Evolutionary conservation across 371 early-diverging fungal species (phyloP).

Genomic region (Mucor lusitanicus): DNA sequence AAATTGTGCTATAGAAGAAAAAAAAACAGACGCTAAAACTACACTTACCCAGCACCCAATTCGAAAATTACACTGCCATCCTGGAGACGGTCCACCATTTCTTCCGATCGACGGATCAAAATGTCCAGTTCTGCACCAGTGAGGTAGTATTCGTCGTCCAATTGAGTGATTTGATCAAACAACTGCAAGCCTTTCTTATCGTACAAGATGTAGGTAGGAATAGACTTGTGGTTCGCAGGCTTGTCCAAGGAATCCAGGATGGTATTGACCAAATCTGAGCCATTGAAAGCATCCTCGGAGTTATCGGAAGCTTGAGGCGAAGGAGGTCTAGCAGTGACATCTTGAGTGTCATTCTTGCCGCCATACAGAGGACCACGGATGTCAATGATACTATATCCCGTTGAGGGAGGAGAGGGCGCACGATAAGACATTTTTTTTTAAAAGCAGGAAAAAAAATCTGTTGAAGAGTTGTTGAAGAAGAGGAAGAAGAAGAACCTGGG

Average conservation of each 20-base stretch:
- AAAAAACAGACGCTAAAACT: too few relatives aligned
- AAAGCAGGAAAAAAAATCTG: slow-evolving; percentile 18
- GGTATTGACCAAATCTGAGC: slow-evolving; percentile 43
- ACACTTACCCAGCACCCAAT: slow-evolving; percentile 82
- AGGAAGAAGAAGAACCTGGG: not conserved
- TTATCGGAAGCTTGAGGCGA: slow-evolving; percentile 32
- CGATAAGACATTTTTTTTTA: slow-evolving; percentile 19
- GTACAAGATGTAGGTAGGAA: slow-evolving; percentile 81
- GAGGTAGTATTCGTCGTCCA: slow-evolving; percentile 82
- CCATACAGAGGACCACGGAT: slow-evolving; percentile 20
- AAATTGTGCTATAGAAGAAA: too few relatives aligned
- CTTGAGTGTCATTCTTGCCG: not conserved
- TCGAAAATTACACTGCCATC: slow-evolving; percentile 77
- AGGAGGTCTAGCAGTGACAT: slow-evolving; percentile 18
- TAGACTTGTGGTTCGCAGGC: slow-evolving; percentile 42
- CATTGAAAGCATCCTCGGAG: slow-evolving; percentile 44
- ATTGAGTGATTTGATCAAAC: slow-evolving; percentile 87
- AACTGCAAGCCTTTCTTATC: slow-evolving; percentile 82
- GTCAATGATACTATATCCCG: slow-evolving; percentile 43
- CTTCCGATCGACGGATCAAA: slow-evolving; percentile 59
- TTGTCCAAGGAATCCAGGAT: slow-evolving; percentile 50
- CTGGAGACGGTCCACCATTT: slow-evolving; percentile 65
- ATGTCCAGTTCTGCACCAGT: slow-evolving; percentile 84
- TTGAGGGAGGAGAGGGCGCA: slow-evolving; percentile 29
- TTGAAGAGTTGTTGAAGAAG: slow-evolving; percentile 17